Evolutionary conservation across 768 basidiomycete genomes (phyloP).

Genomic region (Lanmaoa pseudosensibilis): DNA sequence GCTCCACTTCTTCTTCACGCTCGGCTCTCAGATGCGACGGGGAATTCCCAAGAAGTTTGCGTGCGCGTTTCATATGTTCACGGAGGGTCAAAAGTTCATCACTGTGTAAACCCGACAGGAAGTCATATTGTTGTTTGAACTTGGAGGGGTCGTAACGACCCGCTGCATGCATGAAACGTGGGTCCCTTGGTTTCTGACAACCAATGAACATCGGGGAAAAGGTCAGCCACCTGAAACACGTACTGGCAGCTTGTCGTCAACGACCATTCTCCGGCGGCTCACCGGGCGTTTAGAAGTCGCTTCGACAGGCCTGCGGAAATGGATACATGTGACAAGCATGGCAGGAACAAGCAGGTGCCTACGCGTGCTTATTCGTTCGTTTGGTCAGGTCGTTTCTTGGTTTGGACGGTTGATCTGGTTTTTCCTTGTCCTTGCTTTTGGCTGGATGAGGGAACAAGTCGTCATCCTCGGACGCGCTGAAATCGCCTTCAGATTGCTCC

Average conservation of each 20-base stretch:
- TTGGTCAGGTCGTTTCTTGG: slow-evolving; percentile 51
- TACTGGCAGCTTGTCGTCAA: slow-evolving; percentile 68
- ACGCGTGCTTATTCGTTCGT: slow-evolving; percentile 86
- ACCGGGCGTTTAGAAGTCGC: slow-evolving; percentile 85
- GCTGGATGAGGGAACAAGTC: slow-evolving; percentile 3
- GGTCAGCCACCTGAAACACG: slow-evolving; percentile 23
- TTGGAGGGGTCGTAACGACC: slow-evolving; percentile 65
- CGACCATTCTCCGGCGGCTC: slow-evolving; percentile 63
- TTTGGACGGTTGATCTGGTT: slow-evolving; percentile 42
- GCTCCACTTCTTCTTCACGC: slow-evolving; percentile 64
- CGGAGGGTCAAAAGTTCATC: slow-evolving; percentile 65
- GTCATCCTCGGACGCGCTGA: slow-evolving; percentile 10
- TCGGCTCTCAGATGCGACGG: slow-evolving; percentile 60
- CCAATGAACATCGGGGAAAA: background rate
- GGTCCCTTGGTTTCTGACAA: slow-evolving; percentile 75
- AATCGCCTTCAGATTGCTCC: slow-evolving; percentile 18
- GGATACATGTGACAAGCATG: background rate
- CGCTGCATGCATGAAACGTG: slow-evolving; percentile 75
- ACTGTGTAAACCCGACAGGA: slow-evolving; percentile 65
- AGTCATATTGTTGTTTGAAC: slow-evolving; percentile 71
- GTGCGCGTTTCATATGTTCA: slow-evolving; percentile 66
- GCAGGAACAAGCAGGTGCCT: slow-evolving; percentile 34
- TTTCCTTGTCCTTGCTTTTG: slow-evolving; percentile 37
- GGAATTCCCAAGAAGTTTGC: slow-evolving; percentile 59
- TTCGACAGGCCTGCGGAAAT: slow-evolving; percentile 63